These are phyloP conservation scores for Euclidium syriacum DNA, from an alignment of 345 rosid species.

Conservation along the genomic window DNA sequence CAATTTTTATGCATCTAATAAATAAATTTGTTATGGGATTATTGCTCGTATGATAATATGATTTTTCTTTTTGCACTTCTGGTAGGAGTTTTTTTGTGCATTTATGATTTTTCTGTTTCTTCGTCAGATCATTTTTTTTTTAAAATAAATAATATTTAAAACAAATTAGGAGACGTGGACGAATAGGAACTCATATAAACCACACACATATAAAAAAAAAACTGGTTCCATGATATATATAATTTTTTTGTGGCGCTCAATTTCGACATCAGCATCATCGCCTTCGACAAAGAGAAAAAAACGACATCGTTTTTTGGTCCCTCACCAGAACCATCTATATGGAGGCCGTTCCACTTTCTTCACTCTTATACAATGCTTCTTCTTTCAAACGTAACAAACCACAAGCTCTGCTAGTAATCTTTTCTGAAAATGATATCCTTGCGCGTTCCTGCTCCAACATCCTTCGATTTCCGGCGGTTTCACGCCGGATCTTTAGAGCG, in stretches of 20 bases:
- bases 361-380: slow-evolving; percentile 10
- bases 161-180: slow-evolving; percentile 19
- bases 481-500: not conserved
- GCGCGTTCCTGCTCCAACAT: slow-evolving; percentile 20
- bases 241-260: slow-evolving; percentile 23
- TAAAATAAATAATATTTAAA: not conserved
- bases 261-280: slow-evolving; percentile 13
- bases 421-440: slow-evolving; percentile 19
- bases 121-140: too few relatives aligned
- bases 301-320: slow-evolving; percentile 22
- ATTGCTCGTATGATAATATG: too few relatives aligned
- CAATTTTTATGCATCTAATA: not conserved
- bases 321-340: slow-evolving; percentile 21
- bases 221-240: not conserved
- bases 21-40: not conserved
- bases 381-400: not conserved
- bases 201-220: not conserved
- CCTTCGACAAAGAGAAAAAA: not conserved
- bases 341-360: not conserved
- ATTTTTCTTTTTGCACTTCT: not conserved
- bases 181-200: slow-evolving; percentile 14
- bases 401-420: not conserved
- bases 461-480: not conserved
- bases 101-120: too few relatives aligned
- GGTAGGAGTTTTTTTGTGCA: not conserved